phyloP scores from a whole-genome alignment of 2,329 filamentous ascomycete genomes.

The Trichoderma hamatum region DNA sequence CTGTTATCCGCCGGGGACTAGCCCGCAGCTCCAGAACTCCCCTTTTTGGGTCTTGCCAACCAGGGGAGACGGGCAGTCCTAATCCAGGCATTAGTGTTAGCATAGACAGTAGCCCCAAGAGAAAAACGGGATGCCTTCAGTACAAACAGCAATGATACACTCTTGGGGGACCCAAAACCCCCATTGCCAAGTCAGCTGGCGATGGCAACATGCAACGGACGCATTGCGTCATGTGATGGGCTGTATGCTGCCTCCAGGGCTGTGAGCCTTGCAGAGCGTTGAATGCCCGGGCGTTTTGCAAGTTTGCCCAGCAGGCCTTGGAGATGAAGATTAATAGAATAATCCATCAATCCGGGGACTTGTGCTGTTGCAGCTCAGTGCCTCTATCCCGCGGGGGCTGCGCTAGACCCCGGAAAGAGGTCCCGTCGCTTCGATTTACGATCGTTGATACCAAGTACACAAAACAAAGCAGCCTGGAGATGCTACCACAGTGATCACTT shows the following conservation, averaged over 20 bases:
- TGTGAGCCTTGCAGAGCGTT: background rate
- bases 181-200: background rate
- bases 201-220: slow-evolving; percentile 27
- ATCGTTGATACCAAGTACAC: background rate
- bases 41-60: background rate
- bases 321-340: background rate
- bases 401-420: background rate
- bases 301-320: background rate
- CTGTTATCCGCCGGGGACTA: background rate
- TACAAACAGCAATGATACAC: background rate
- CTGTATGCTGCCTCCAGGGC: background rate
- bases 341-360: background rate
- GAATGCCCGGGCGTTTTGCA: background rate
- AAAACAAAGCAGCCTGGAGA: background rate
- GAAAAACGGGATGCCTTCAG: background rate
- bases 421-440: background rate
- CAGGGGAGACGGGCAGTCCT: background rate
- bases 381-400: background rate
- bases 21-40: background rate
- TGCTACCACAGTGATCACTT: background rate
- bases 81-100: background rate
- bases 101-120: background rate
- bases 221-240: slow-evolving; percentile 25
- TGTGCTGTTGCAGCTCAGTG: background rate
- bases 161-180: background rate